These are phyloP conservation scores for Somion occarium DNA, from an alignment of 1,284 basidiomycete species.

Conservation along the genomic window DNA sequence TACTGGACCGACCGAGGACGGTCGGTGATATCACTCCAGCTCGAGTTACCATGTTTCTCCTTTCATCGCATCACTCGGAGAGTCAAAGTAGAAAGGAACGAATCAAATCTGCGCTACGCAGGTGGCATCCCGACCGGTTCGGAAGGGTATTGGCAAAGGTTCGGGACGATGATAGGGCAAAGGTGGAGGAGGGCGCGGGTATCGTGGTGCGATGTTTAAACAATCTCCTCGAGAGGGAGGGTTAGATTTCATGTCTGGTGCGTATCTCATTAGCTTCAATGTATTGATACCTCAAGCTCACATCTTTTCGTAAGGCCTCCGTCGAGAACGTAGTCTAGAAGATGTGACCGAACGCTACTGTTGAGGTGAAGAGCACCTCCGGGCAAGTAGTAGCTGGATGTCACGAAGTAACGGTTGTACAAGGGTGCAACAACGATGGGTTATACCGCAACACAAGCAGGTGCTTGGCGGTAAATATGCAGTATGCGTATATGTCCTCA, in stretches of 20 bases:
- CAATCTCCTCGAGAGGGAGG: conserved; percentile 44
- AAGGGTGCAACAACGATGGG: no score
- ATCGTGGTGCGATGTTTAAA: conserved; percentile 67
- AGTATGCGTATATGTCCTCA: no score
- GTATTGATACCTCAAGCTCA: no score
- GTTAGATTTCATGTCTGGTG: conserved; percentile 4
- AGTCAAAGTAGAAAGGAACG: conserved; percentile 55
- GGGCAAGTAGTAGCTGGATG: no score
- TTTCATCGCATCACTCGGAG: conserved; percentile 58
- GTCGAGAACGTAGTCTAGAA: no score
- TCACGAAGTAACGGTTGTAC: no score
- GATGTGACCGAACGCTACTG: no score
- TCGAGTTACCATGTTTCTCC: conserved; percentile 49
- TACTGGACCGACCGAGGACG: conserved; percentile 36
- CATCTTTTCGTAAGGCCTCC: no score
- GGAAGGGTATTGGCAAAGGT: conserved; percentile 49
- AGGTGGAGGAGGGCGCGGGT: conserved; percentile 64
- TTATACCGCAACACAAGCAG: no score
- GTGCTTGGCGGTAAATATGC: no score
- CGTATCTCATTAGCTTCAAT: neutral
- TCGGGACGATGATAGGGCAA: conserved; percentile 44
- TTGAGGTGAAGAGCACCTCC: no score
- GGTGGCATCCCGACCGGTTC: conserved; percentile 79
- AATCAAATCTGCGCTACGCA: conserved; percentile 55
- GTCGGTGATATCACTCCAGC: conserved; percentile 46